Evolutionary conservation across 805 yeast species (phyloP).

Genomic region (Candida sakaeoensis): DNA sequence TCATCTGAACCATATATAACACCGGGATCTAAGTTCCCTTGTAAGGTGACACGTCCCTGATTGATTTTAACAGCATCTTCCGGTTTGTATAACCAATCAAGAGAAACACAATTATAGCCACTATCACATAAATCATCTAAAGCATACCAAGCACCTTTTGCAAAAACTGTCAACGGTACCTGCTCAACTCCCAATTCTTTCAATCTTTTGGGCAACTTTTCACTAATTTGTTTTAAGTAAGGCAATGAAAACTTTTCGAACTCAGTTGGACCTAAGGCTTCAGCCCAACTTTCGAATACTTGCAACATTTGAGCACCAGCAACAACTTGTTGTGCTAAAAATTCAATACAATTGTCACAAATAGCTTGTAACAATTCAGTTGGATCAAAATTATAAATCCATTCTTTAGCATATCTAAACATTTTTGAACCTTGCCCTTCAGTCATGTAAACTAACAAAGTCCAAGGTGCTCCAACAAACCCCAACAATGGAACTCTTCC

Average conservation of each 20-base stretch:
- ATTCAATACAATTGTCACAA: slow-evolving; percentile 87
- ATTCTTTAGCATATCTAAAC: slow-evolving; percentile 86
- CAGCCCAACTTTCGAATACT: slow-evolving; percentile 97
- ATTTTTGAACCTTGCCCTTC: slow-evolving; percentile 96
- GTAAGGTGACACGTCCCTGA: slow-evolving; percentile 75
- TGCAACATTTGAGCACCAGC: slow-evolving; percentile 99
- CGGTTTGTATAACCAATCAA: slow-evolving; percentile 90
- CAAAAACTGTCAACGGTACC: slow-evolving; percentile 86
- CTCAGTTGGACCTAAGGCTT: slow-evolving; percentile 89
- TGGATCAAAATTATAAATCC: slow-evolving; percentile 78
- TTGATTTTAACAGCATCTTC: slow-evolving; percentile 74
- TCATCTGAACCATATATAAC: slow-evolving; percentile 87
- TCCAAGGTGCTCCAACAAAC: slow-evolving; percentile 98
- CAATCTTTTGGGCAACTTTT: slow-evolving; percentile 64
- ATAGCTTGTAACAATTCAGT: slow-evolving; percentile 69
- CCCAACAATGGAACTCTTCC: slow-evolving; percentile 95
- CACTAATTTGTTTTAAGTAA: slow-evolving; percentile 72
- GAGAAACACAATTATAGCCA: slow-evolving; percentile 83
- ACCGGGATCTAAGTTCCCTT: slow-evolving; percentile 97
- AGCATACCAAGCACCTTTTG: slow-evolving; percentile 98
- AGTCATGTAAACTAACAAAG: slow-evolving; percentile 91
- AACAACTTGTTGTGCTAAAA: slow-evolving; percentile 86
- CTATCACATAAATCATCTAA: slow-evolving; percentile 75
- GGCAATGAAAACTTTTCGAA: slow-evolving; percentile 88
- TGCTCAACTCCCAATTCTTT: slow-evolving; percentile 68